Conservation (phyloP, 805 yeast species). For the Alloascoidea africana region DNA sequence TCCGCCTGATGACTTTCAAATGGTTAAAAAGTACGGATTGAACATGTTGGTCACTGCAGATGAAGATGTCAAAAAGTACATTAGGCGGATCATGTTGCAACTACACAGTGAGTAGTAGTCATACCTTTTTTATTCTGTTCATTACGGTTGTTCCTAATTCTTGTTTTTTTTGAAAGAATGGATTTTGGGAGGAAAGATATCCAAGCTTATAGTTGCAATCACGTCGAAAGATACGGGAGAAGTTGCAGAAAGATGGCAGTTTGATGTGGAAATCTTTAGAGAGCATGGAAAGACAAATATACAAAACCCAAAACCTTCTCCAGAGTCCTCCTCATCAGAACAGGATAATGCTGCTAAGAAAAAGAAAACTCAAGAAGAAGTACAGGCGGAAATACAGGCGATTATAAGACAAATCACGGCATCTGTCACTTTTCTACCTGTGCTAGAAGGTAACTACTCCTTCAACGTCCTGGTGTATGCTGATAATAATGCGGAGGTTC, state of each 20-base stretch:
- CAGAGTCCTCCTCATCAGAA: constrained; percentile 3
- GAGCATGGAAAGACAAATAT: constrained; percentile 3
- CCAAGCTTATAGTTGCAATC: constrained; percentile 58
- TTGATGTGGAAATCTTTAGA: constrained; percentile 35
- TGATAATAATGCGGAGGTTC: constrained; percentile 42
- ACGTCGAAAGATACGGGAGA: constrained; percentile 52
- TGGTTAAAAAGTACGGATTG: constrained; percentile 67
- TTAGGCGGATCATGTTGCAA: constrained; percentile 52
- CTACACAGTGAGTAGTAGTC: constrained; percentile 31
- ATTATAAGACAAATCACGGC: constrained; percentile 83
- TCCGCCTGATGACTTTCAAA: constrained; percentile 71
- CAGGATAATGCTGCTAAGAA: constrained; percentile 7
- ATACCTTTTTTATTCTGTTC: no score
- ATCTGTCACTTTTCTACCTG: constrained; percentile 73
- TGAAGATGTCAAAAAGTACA: constrained; percentile 59
- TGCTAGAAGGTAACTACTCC: constrained; percentile 49
- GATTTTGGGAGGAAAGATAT: constrained; percentile 56
- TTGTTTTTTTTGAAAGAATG: constrained; percentile 25
- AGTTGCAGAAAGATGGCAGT: constrained; percentile 78
- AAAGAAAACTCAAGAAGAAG: constrained; percentile 25
- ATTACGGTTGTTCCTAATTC: no score
- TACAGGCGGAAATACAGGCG: constrained; percentile 68
- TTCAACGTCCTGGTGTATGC: constrained; percentile 80
- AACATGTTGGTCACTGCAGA: constrained; percentile 59
- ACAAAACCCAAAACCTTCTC: neutral